Conservation (phyloP, 495 filamentous ascomycete genomes). For the Aspergillus diversus region DNA sequence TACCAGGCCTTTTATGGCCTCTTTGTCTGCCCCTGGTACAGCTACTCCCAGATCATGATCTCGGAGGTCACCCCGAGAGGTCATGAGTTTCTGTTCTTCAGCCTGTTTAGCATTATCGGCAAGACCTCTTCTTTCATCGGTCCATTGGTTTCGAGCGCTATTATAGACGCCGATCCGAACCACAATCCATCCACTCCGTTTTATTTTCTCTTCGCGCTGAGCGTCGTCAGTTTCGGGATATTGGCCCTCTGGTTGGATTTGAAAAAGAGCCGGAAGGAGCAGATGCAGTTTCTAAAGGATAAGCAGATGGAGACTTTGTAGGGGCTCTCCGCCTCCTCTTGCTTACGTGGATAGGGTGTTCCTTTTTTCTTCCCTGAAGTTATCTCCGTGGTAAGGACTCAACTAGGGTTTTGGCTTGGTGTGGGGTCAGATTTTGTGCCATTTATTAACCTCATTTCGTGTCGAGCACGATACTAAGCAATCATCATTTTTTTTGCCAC, state of each 20-base stretch:
- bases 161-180: slow-evolving; percentile 62
- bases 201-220: slow-evolving; percentile 64
- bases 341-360: neutral
- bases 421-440: neutral
- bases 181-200: slow-evolving; percentile 62
- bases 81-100: slow-evolving; percentile 70
- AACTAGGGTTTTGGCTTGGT: neutral
- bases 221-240: slow-evolving; percentile 54
- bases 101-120: slow-evolving; percentile 65
- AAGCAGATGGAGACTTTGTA: slow-evolving; percentile 24
- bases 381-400: too few species aligned
- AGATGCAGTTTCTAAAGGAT: slow-evolving; percentile 53
- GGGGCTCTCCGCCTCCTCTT: neutral
- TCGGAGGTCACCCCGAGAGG: slow-evolving; percentile 66
- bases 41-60: slow-evolving; percentile 70
- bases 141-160: slow-evolving; percentile 64
- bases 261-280: slow-evolving; percentile 61
- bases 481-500: neutral
- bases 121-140: slow-evolving; percentile 69
- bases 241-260: slow-evolving; percentile 59
- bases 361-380: too few species aligned
- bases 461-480: neutral
- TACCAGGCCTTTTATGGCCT: slow-evolving; percentile 68
- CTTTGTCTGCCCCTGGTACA: slow-evolving; percentile 71
- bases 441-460: slow-evolving; percentile 6